These are phyloP conservation scores for Artomyces pyxidatus DNA, from an alignment of 768 basidiomycete genomes.

Conservation along the genomic window DNA sequence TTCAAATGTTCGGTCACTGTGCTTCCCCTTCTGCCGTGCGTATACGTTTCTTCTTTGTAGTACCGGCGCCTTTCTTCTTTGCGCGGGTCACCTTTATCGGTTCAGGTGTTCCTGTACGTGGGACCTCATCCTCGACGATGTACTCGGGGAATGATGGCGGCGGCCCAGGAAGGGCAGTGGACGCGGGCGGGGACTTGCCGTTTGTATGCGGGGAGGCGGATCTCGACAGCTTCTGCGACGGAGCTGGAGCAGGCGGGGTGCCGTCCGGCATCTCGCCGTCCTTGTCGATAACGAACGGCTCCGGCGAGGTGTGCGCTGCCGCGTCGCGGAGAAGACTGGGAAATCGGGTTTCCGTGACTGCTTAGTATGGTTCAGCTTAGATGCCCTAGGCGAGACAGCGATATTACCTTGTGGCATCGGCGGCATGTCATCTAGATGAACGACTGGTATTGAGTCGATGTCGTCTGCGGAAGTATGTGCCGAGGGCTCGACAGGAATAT, in stretches of 20 bases:
- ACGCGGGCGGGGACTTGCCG: conserved; percentile 9
- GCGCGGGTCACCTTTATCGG: conserved; percentile 69
- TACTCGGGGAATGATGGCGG: conserved; percentile 44
- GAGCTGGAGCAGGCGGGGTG: conserved; percentile 1
- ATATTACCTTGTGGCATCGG: conserved; percentile 25
- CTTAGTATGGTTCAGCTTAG: no score
- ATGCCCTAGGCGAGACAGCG: background rate
- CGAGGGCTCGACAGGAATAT: conserved; percentile 62
- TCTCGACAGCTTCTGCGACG: conserved; percentile 8
- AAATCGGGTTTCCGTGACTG: background rate
- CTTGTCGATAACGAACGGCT: conserved; percentile 11
- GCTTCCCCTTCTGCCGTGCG: conserved; percentile 16
- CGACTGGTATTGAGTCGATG: conserved; percentile 89
- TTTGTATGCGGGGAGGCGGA: conserved; percentile 15
- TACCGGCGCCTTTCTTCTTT: conserved; percentile 54
- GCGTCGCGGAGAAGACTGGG: conserved; percentile 13
- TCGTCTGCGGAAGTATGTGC: conserved; percentile 40
- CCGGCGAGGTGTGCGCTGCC: conserved; percentile 2
- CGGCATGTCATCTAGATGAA: conserved; percentile 72
- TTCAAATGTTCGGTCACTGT: background rate
- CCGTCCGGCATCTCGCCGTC: conserved; percentile 16
- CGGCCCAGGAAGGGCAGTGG: no score
- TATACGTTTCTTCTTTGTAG: conserved; percentile 64
- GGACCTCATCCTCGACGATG: conserved; percentile 40
- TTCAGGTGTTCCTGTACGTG: conserved; percentile 51